Evolutionary conservation across 148 eudicot species (phyloP).

Genomic region (Hydrangea macrophylla): DNA sequence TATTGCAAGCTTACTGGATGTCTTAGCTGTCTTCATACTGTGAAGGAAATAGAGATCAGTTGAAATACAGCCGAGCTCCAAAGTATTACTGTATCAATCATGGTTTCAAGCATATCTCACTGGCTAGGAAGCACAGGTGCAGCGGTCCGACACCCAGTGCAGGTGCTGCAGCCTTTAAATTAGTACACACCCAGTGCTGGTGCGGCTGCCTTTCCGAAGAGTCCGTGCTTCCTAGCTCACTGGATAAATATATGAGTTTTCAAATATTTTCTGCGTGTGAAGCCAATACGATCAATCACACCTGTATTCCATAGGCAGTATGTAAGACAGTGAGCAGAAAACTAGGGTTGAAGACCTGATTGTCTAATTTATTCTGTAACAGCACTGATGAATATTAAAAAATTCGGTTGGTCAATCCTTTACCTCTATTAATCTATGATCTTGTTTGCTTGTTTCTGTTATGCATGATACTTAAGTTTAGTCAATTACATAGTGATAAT

Average conservation of each 20-base stretch:
- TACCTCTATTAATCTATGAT: background rate
- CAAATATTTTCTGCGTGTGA: background rate
- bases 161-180: no score
- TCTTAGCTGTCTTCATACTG: no score
- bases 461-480: constrained; percentile 3
- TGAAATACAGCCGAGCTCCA: no score
- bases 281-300: background rate
- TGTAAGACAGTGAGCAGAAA: background rate
- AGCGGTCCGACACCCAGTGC: no score
- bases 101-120: no score
- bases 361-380: background rate
- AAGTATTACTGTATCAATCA: no score
- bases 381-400: background rate
- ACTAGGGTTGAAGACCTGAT: background rate
- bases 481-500: no score
- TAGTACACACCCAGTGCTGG: no score
- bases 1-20: background rate
- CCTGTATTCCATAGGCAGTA: background rate
- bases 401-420: background rate
- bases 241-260: background rate
- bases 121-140: no score
- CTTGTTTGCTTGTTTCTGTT: background rate
- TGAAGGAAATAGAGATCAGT: no score
- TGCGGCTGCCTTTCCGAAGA: no score
- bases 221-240: no score